A percentile compares a stretch with the other conserved stretches of the same genome.
These are phyloP conservation scores for Pyricularia sp. DNA, from an alignment of 2,329 filamentous ascomycete species.

Conservation along the genomic window DNA sequence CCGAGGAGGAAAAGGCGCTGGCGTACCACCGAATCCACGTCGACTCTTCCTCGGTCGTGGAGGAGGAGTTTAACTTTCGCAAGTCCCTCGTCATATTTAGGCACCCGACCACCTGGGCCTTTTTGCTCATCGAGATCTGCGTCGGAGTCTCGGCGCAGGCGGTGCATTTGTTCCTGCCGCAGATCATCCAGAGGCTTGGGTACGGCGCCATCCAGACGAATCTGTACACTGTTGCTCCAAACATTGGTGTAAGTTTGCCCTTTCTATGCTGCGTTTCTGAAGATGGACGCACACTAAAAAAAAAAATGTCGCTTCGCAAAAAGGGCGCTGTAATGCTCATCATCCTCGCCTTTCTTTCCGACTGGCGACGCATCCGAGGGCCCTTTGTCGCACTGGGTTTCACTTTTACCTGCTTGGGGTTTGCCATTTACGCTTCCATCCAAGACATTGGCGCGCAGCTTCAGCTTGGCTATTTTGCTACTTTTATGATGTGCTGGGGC, in stretches of 20 bases:
- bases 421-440: constrained; percentile 23
- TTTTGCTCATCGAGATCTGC: constrained; percentile 44
- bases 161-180: constrained; percentile 32
- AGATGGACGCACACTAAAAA: not conserved
- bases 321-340: constrained; percentile 60
- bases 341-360: constrained; percentile 61
- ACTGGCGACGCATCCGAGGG: constrained; percentile 53
- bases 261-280: not conserved
- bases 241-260: not conserved
- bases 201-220: constrained; percentile 18
- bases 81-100: constrained; percentile 40
- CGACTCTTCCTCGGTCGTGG: constrained; percentile 55
- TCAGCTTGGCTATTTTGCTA: constrained; percentile 11
- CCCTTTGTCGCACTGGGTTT: constrained; percentile 69
- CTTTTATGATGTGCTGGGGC: constrained; percentile 9
- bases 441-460: constrained; percentile 10
- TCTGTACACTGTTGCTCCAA: constrained; percentile 4
- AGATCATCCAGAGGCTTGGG: constrained; percentile 41
- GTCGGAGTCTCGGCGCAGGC: constrained; percentile 44
- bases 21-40: constrained; percentile 63
- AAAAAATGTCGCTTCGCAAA: not conserved
- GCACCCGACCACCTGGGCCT: constrained; percentile 31
- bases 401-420: constrained; percentile 63
- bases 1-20: constrained; percentile 52
- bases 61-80: constrained; percentile 36